phyloP scores from a whole-genome alignment of 768 basidiomycete species.

The Boletus sensibilis region DNA sequence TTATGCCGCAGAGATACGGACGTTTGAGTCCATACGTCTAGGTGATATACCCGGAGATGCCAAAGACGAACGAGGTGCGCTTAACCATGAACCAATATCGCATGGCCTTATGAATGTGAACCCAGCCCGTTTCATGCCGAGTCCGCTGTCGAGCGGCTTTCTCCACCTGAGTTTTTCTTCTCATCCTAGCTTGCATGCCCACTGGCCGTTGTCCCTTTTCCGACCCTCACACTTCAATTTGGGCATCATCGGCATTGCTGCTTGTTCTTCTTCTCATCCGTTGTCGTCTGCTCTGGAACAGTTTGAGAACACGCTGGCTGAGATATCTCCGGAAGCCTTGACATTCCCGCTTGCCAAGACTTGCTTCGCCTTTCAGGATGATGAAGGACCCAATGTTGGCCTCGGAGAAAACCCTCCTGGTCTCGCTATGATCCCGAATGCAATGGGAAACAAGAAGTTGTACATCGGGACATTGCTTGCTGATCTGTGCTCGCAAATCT shows the following conservation, averaged over 20 bases:
- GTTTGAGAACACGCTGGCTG: slow-evolving; percentile 62
- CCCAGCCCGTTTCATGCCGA: slow-evolving; percentile 81
- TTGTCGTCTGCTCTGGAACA: slow-evolving; percentile 55
- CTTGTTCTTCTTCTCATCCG: slow-evolving; percentile 56
- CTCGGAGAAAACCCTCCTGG: slow-evolving; percentile 57
- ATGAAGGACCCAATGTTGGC: slow-evolving; percentile 49
- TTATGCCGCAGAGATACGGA: slow-evolving; percentile 71
- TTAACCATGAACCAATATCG: neutral
- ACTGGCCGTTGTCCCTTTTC: slow-evolving; percentile 68
- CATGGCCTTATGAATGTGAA: slow-evolving; percentile 1
- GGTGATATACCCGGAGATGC: slow-evolving; percentile 81
- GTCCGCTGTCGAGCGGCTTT: slow-evolving; percentile 68
- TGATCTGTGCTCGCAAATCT: slow-evolving; percentile 82
- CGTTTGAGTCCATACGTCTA: slow-evolving; percentile 70
- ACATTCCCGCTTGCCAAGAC: slow-evolving; percentile 77
- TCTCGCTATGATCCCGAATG: slow-evolving; percentile 75
- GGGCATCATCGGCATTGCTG: slow-evolving; percentile 85
- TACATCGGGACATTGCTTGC: slow-evolving; percentile 89
- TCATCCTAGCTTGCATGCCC: slow-evolving; percentile 70
- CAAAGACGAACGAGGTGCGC: slow-evolving; percentile 72
- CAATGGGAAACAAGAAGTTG: slow-evolving; percentile 84
- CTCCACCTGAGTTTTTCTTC: slow-evolving; percentile 78
- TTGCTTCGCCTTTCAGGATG: slow-evolving; percentile 84
- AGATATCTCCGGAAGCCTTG: slow-evolving; percentile 64
- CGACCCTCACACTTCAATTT: slow-evolving; percentile 81